Base-by-base conservation (phyloP, 1,284 basidiomycete species). In the Meripilus lineatus region DNA sequence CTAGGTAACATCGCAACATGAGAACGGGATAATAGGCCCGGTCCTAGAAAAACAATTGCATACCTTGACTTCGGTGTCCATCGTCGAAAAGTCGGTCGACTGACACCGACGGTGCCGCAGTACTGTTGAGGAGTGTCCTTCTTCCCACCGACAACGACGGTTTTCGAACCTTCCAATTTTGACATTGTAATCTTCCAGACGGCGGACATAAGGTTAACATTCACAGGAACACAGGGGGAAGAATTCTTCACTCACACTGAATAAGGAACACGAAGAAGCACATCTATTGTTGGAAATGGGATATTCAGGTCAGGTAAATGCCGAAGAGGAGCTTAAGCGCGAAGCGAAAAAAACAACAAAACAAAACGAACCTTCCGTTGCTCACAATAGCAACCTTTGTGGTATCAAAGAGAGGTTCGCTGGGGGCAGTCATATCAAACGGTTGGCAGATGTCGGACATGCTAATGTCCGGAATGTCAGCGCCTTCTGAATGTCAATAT, bases 91-190 rank as follows among this genome's bases (percentile, higher is more conserved):
- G 47, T 71, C 70, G 14, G 70, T 72, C 3, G 74, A 77, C 59
- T 81, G 75, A 1, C 79, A 5, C 79, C 79, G 24, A 81, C 78
- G 32, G 72, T 73, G 14, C 79, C 79, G 49, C 77, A 79, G 57
- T 80, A 81, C 49, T 80, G 69, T 54, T 81, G 79, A 15, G 58
- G 58, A 15, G 72, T 62, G 36, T 63, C 66, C 32, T 68, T 57
- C 50, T 71, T 70, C 22, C 79, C 79, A 20, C 77, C 79, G 21
- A 78, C 58, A 13, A 82, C 77, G 17, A 75, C 72, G 1, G 74
- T 79, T 53, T 66, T 74, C 26, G 75, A 71, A 30, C 74, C 75
- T 49, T 81, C 75, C 34, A 67, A 64, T 59, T 80, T 81, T 2
- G 71, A 63, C 76, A 82, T 79, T 20, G 76, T 74, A 51, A 80